These are phyloP conservation scores for Filobasidium floriforme DNA, from an alignment of 768 basidiomycete genomes.

Conservation along the genomic window DNA sequence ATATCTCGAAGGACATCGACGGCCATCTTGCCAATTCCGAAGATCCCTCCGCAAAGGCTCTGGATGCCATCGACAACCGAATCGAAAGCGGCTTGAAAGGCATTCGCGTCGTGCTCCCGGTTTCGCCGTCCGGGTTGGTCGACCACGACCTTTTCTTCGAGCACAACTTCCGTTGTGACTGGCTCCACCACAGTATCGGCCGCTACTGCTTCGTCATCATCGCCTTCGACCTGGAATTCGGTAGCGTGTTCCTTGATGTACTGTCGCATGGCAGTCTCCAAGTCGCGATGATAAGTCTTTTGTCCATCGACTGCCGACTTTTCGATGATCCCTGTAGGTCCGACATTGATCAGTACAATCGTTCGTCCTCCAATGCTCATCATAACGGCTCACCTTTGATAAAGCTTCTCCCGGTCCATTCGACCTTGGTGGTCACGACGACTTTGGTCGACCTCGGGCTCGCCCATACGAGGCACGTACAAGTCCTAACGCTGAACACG, in stretches of 20 bases:
- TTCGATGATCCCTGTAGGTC: conserved; percentile 74
- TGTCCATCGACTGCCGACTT: conserved; percentile 85
- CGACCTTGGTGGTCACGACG: conserved; percentile 79
- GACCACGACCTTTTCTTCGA: conserved; percentile 28
- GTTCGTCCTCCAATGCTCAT: neutral
- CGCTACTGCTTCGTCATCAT: conserved; percentile 46
- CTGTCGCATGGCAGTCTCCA: conserved; percentile 72
- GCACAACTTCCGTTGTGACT: conserved; percentile 3
- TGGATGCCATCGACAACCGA: conserved; percentile 29
- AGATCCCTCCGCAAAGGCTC: conserved; percentile 29
- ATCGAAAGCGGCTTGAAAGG: conserved; percentile 33
- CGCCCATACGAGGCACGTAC: conserved; percentile 93
- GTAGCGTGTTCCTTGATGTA: conserved; percentile 84
- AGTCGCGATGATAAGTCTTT: conserved; percentile 70
- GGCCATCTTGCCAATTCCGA: conserved; percentile 23
- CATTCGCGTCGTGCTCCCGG: conserved; percentile 29
- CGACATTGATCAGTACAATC: neutral
- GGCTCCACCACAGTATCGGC: conserved; percentile 39
- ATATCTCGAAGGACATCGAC: conserved; percentile 28
- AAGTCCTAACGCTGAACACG: conserved; percentile 86
- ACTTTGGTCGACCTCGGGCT: conserved; percentile 67
- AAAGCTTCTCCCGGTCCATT: conserved; percentile 94
- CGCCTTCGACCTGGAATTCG: conserved; percentile 80
- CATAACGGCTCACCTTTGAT: conserved; percentile 65
- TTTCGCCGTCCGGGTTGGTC: conserved; percentile 29